Base-by-base conservation (phyloP, 1,139 yeast species). In the Candida sanyaensis region DNA sequence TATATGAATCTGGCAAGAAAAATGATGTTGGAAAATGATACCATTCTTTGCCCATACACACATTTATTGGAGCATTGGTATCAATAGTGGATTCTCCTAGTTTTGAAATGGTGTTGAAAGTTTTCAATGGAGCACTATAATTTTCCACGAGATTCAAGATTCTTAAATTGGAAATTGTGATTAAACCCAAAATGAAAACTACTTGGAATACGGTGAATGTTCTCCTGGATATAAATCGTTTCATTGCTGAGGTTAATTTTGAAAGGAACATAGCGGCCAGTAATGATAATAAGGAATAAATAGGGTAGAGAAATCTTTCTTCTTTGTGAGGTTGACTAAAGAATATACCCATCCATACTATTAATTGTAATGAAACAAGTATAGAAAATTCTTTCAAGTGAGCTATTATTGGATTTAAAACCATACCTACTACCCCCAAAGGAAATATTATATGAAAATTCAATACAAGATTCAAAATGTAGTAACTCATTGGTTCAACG, bases 1-100 rank as follows among this genome's bases (percentile, higher is more conserved):
- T 71, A 50, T 78, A 69, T 32, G 78, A 74, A 21, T 72, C 69
- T 2, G 88, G 86, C 24, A 92, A 69, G 61, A 91, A 88, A 63
- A 91, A 87, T 0, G 97, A 91, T 1, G 88, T 84, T 10, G 98
- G 97, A 67, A 73, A 92, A 60, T 93, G 88, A 60, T 90, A 90
- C 97, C 98, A 92, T 68, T 93, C 98, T 51, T 96, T 80, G 2
- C 97, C 97, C 23, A 88, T 77, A 63, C 98, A 93, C 0, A 92
- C 85, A 55, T 82, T 85, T 6, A 37, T 26, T 26, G 28, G 32
- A 7, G 28, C 3, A 6, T 23, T 42, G 36, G 23, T 40, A 17
- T 3, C 21, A 17, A 17, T 3, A 31, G 43, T 51, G 45, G 6
- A 55, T 7, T 29, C 24, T 21, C 50, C 55, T 12, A 44, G 43